phyloP scores from a whole-genome alignment of 768 basidiomycete species.

The Lactarius sanguifluus region DNA sequence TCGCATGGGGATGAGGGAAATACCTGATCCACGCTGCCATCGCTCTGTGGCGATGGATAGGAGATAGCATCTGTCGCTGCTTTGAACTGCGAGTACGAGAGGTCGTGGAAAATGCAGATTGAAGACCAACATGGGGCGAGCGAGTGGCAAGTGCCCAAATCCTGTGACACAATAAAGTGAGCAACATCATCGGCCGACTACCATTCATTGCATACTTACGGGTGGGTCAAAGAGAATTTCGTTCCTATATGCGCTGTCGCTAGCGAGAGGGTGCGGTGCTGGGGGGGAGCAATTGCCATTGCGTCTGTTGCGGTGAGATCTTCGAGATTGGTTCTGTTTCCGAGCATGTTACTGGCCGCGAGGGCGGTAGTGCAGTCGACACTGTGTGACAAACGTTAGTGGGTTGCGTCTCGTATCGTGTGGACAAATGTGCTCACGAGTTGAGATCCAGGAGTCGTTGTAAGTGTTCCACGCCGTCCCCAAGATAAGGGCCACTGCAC shows the following conservation, averaged over 20 bases:
- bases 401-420: neutral
- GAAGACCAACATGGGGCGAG: neutral
- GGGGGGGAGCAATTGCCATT: neutral
- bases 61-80: no score
- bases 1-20: no score
- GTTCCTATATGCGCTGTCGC: neutral
- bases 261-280: neutral
- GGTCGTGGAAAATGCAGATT: no score
- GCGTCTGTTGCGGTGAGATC: neutral
- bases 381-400: neutral
- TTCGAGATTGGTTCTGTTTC: neutral
- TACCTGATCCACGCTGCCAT: no score
- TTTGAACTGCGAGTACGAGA: no score
- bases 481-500: no score
- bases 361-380: no score
- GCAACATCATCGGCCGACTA: neutral
- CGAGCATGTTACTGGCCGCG: neutral
- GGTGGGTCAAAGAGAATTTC: neutral
- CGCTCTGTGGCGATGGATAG: no score
- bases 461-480: no score
- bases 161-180: neutral
- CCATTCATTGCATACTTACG: neutral
- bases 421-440: no score
- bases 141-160: neutral
- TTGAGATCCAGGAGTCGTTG: no score